Base-by-base conservation (phyloP, 768 basidiomycete genomes). In the Asterophora lycoperdoides region DNA sequence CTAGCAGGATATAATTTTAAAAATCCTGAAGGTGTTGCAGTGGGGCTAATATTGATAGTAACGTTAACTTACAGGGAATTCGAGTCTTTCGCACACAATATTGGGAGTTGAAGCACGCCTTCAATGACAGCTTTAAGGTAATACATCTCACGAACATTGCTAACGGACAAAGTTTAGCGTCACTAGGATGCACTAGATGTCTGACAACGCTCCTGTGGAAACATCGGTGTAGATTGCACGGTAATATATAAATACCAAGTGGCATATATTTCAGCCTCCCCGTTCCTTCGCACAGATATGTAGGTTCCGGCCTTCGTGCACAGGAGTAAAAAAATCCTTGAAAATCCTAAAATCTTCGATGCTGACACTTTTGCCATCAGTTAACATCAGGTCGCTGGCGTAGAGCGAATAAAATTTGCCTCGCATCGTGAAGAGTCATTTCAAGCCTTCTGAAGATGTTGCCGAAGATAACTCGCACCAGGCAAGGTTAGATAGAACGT, bases 61-160 rank as follows among this genome's bases (percentile, higher is more conserved):
- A n/a, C n/a, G 39, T 65, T 74, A 49, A 67, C 75, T 19, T 68
- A 73, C 7, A 70, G 63, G 30, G 69, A 74, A 51, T n/a, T n/a
- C n/a, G n/a, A n/a, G n/a, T n/a, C n/a, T n/a, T n/a, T n/a, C n/a
- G n/a, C n/a, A n/a, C n/a, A n/a, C n/a, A n/a, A n/a, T n/a, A n/a
- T n/a, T n/a, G 77, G 23, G 75, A 79, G 59, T 63, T 78, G 58
- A 56, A 62, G 56, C 64, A 73, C 42, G 72, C 80, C 34, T 78
- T 79, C 41, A 60, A 69, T 40, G 60, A 73, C 41, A 72, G 68
- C 46, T 80, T 78, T 60, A 75, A 72, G 56, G 64, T 69, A 38
- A 70, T 80, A 37, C 69, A 73, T n/a, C 64, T 78, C 56, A 81
- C 78, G 18, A 72, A 74, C 43, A 79, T 80, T 78, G 78, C 78